A percentile compares a stretch with the other conserved stretches of the same genome.
Conservation (phyloP, 176 grass and related monocot species). For the Microstegium vimineum region DNA sequence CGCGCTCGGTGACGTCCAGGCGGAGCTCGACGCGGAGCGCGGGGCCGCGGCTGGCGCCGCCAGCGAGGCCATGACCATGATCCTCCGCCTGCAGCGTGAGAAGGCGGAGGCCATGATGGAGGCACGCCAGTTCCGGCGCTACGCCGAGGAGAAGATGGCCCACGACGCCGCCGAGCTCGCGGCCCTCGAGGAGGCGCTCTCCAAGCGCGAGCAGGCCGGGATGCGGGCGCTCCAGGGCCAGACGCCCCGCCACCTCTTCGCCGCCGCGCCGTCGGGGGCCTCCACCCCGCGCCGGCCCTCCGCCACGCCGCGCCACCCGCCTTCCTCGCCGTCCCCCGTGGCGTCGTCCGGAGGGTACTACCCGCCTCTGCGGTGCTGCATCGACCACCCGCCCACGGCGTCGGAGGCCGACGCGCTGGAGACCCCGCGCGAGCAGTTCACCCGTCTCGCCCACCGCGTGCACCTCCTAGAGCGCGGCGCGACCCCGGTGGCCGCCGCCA, state of each 20-base stretch:
- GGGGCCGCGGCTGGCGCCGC: constrained; percentile 61
- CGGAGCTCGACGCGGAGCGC: constrained; percentile 69
- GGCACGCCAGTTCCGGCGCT: constrained; percentile 64
- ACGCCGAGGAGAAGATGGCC: constrained; percentile 71
- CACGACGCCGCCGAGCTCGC: constrained; percentile 62
- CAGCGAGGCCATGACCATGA: constrained; percentile 78
- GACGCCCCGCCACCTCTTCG: not conserved
- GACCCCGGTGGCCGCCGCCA: not conserved
- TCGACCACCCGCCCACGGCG: constrained; percentile 37
- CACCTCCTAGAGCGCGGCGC: constrained; percentile 23
- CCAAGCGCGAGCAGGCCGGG: constrained; percentile 35
- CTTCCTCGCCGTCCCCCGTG: not conserved
- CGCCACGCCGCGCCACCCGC: constrained; percentile 13
- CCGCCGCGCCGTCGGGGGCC: not conserved
- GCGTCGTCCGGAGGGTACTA: not conserved
- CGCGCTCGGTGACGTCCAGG: constrained; percentile 33
- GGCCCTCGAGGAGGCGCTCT: constrained; percentile 48
- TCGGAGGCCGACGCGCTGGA: constrained; percentile 38
- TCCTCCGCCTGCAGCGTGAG: constrained; percentile 73
- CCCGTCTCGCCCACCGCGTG: constrained; percentile 28
- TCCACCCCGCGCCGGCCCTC: constrained; percentile 19
- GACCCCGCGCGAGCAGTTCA: constrained; percentile 38
- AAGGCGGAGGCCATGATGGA: constrained; percentile 89
- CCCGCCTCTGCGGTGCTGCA: constrained; percentile 43
- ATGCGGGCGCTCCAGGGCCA: not conserved